Evolutionary conservation across 306 rosid species (phyloP).

Genomic region (Arachis stenosperma): DNA sequence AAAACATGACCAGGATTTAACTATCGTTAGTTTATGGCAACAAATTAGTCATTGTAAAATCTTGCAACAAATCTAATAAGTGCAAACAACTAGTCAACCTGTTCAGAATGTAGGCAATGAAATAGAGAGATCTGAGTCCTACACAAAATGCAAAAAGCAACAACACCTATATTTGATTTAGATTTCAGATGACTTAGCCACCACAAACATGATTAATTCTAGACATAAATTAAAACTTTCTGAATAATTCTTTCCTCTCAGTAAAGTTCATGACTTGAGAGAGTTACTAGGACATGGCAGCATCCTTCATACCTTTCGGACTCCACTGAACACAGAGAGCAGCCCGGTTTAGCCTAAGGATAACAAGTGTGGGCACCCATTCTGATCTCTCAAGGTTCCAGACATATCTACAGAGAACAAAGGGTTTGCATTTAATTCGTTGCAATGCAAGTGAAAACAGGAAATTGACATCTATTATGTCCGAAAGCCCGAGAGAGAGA

Average conservation of each 20-base stretch:
- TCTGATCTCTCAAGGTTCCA: conserved; percentile 95
- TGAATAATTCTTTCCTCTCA: not conserved
- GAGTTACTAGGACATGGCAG: conserved; percentile 25
- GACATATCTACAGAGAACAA: conserved; percentile 65
- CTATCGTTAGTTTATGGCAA: conserved; percentile 22
- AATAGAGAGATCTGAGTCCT: conserved; percentile 3
- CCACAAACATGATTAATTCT: conserved; percentile 24
- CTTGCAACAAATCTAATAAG: conserved; percentile 30
- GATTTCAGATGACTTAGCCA: conserved; percentile 20
- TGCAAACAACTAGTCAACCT: conserved; percentile 31
- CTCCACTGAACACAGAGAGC: conserved; percentile 99
- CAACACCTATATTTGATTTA: conserved; percentile 5
- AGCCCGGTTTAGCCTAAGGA: conserved; percentile 93
- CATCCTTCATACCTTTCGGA: conserved; percentile 74
- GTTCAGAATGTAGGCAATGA: conserved; percentile 18
- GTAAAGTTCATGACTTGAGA: conserved; percentile 18
- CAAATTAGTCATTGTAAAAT: conserved; percentile 17
- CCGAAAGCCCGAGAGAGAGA: not conserved
- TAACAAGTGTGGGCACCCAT: conserved; percentile 96
- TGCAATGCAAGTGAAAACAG: not conserved
- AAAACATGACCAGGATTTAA: conserved; percentile 13
- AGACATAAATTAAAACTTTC: conserved; percentile 19
- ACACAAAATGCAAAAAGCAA: not conserved
- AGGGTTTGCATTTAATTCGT: conserved; percentile 7
- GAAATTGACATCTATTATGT: conserved; percentile 1